phyloP scores from a whole-genome alignment of 192 early-diverging fungal genomes.

The Entomortierella beljakovae region DNA sequence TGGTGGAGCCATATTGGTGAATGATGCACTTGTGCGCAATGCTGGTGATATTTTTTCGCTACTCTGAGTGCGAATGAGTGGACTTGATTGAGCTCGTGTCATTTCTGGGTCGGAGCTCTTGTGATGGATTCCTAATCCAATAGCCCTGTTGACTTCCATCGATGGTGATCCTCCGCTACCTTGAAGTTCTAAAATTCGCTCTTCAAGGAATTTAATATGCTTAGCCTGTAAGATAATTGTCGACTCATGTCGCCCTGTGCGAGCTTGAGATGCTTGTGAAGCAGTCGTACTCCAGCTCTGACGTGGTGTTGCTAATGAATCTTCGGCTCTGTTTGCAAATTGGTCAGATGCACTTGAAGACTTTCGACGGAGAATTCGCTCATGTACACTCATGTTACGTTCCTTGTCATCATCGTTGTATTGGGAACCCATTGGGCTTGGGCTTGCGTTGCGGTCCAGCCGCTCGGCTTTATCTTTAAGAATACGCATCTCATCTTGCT shows the following conservation, averaged over 20 bases:
- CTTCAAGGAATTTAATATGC: conserved; percentile 52
- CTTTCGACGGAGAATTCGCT: conserved; percentile 32
- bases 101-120: conserved; percentile 32
- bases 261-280: conserved; percentile 4
- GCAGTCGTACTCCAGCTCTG: conserved; percentile 47
- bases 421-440: conserved; percentile 18
- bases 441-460: conserved; percentile 47
- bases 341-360: conserved; percentile 22
- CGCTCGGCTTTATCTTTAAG: conserved; percentile 44
- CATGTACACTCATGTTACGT: not conserved
- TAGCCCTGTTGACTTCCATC: conserved; percentile 10
- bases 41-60: conserved; percentile 26
- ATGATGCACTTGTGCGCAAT: conserved; percentile 18
- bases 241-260: conserved; percentile 43
- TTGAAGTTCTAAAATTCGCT: conserved; percentile 50
- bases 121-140: conserved; percentile 33
- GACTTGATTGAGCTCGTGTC: not conserved
- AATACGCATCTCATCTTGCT: conserved; percentile 26
- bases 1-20: conserved; percentile 14
- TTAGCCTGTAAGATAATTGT: conserved; percentile 46
- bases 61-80: conserved; percentile 6
- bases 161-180: conserved; percentile 16
- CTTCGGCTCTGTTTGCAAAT: conserved; percentile 20
- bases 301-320: conserved; percentile 46
- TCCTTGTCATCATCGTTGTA: conserved; percentile 6